Percentiles rank a stretch among this genome's conserved stretches.
These are phyloP conservation scores for Talaromyces sp. DNA, from an alignment of 2,329 filamentous ascomycete genomes.

Conservation along the genomic window DNA sequence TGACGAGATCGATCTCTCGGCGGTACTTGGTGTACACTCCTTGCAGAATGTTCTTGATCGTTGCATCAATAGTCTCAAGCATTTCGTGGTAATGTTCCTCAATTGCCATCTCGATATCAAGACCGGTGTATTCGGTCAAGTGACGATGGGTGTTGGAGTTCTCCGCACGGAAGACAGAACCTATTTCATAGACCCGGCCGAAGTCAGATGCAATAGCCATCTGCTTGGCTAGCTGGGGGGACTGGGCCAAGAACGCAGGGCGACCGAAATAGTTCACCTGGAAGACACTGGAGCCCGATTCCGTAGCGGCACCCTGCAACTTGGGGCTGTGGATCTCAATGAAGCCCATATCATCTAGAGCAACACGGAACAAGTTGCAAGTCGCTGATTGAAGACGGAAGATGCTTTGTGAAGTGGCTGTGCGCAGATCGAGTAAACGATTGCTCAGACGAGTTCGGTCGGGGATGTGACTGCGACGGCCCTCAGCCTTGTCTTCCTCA, in stretches of 20 bases:
- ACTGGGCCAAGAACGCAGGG: constrained; percentile 85
- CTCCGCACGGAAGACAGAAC: constrained; percentile 88
- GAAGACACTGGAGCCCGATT: constrained; percentile 90
- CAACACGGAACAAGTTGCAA: constrained; percentile 75
- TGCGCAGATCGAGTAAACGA: constrained; percentile 80
- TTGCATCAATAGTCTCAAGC: constrained; percentile 73
- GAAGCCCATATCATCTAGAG: constrained; percentile 75
- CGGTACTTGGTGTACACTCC: constrained; percentile 70
- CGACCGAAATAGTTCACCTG: constrained; percentile 89
- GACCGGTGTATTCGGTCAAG: constrained; percentile 89
- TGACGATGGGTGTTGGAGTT: constrained; percentile 96
- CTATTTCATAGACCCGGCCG: constrained; percentile 84
- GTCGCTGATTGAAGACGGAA: constrained; percentile 85
- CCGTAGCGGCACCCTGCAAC: constrained; percentile 84
- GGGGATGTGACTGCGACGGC: constrained; percentile 63
- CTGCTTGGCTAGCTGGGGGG: constrained; percentile 89
- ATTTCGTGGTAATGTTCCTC: constrained; percentile 89
- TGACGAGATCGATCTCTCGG: constrained; percentile 76
- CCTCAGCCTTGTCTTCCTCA: constrained; percentile 59
- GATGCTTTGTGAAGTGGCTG: constrained; percentile 82
- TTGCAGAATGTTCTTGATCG: constrained; percentile 78
- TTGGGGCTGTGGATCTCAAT: constrained; percentile 95
- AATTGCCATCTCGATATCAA: constrained; percentile 92
- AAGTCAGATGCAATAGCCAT: constrained; percentile 91
- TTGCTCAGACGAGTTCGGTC: constrained; percentile 76